A percentile compares a stretch with the other conserved stretches of the same genome.
Evolutionary conservation across 257 asterid species (phyloP).

Genomic region (Ballota nigra): DNA sequence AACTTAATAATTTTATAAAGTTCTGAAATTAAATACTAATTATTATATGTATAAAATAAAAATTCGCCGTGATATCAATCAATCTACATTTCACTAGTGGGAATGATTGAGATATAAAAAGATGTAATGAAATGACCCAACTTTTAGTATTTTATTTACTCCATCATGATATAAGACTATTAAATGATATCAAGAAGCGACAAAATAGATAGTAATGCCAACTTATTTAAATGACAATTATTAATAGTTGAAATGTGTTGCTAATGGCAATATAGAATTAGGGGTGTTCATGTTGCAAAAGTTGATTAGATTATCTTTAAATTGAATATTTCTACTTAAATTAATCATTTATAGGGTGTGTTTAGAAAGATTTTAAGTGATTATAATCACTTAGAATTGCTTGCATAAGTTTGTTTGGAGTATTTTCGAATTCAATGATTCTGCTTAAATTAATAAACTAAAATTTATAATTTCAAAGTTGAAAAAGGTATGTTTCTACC

Average conservation of each 20-base stretch:
- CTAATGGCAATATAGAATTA: background rate
- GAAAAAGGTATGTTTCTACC: too few species aligned
- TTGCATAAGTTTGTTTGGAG: too few species aligned
- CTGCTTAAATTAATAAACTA: too few species aligned
- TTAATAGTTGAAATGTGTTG: background rate
- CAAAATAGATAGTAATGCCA: background rate
- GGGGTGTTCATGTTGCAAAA: too few species aligned
- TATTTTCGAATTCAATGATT: too few species aligned
- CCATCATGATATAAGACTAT: background rate
- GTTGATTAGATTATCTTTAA: too few species aligned
- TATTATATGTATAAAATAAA: background rate
- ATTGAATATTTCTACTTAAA: too few species aligned
- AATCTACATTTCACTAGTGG: background rate
- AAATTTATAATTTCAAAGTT: too few species aligned
- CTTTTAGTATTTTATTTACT: background rate
- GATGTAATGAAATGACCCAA: background rate
- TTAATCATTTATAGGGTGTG: too few species aligned
- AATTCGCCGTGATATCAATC: background rate
- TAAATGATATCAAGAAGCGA: background rate
- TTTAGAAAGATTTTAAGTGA: too few species aligned
- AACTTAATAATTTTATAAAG: too few species aligned
- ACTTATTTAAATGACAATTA: background rate
- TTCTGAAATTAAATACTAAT: background rate
- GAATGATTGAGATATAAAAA: slow-evolving; percentile 12
- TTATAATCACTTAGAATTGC: too few species aligned